A percentile compares a stretch with the other conserved stretches of the same genome.
phyloP scores from a whole-genome alignment of 1,139 yeast genomes.

The Taphrina deformans region DNA sequence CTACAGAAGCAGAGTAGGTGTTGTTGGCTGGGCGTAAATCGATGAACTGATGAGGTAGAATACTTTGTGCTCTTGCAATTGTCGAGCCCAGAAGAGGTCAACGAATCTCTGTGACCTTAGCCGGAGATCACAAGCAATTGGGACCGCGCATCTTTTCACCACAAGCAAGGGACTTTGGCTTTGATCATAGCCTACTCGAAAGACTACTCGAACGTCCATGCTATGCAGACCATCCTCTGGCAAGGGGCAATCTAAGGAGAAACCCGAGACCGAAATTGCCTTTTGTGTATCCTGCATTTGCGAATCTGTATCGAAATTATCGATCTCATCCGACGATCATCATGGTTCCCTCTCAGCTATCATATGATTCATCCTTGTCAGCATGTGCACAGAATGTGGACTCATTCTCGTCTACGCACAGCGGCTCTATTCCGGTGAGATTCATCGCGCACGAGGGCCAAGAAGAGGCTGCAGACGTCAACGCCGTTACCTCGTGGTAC shows the following conservation, averaged over 20 bases:
- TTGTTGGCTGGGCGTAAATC: neutral
- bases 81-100: constrained; percentile 34
- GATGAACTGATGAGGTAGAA: constrained; percentile 6
- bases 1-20: constrained; percentile 36
- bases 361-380: constrained; percentile 37
- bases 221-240: constrained; percentile 37
- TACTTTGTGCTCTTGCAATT: constrained; percentile 35
- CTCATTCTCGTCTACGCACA: constrained; percentile 23
- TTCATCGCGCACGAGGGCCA: constrained; percentile 35
- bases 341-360: constrained; percentile 39
- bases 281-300: constrained; percentile 36
- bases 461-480: constrained; percentile 38
- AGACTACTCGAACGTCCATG: constrained; percentile 36
- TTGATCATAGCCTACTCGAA: constrained; percentile 38
- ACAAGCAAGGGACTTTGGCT: constrained; percentile 20
- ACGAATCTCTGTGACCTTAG: constrained; percentile 36
- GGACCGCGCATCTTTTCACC: constrained; percentile 38
- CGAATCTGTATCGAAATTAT: constrained; percentile 38
- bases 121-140: constrained; percentile 39
- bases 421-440: constrained; percentile 34
- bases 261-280: constrained; percentile 32
- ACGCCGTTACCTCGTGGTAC: constrained; percentile 37
- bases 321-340: constrained; percentile 38
- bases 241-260: constrained; percentile 33
- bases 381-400: constrained; percentile 37